Percentiles rank a stretch among this genome's conserved stretches.
Conservation (phyloP, 2,329 filamentous ascomycete genomes). For the Hawksworthiomyces lignivorus region DNA sequence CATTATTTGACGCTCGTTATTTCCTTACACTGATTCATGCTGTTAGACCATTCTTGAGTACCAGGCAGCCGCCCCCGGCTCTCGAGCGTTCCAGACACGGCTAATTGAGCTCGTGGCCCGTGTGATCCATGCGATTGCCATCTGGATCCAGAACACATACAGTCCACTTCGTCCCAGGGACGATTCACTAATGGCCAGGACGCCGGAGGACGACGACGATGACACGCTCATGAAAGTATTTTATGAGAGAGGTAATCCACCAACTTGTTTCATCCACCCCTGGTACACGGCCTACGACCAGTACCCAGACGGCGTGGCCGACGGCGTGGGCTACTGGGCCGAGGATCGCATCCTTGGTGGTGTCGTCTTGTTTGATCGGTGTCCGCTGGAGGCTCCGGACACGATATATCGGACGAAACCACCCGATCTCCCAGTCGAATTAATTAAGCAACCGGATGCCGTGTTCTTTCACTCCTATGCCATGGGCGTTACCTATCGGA, state of each 20-base stretch:
- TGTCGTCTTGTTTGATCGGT: constrained; percentile 17
- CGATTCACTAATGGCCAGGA: not conserved
- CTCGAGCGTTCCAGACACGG: constrained; percentile 18
- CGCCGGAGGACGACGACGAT: no score
- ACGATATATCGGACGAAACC: no score
- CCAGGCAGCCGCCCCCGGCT: constrained; percentile 15
- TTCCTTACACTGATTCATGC: not conserved
- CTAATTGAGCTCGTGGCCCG: constrained; percentile 24
- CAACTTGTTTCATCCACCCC: constrained; percentile 18
- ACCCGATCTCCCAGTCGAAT: no score
- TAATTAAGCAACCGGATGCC: no score
- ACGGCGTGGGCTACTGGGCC: constrained; percentile 22
- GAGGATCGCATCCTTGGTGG: constrained; percentile 21
- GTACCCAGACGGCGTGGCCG: constrained; percentile 21
- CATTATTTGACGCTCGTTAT: no score
- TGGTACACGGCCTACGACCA: constrained; percentile 20
- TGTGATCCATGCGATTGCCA: constrained; percentile 1
- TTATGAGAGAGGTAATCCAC: no score
- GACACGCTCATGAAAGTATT: no score
- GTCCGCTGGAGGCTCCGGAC: not conserved
- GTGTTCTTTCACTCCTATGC: no score
- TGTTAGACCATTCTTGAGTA: constrained; percentile 12
- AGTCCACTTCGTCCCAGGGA: constrained; percentile 16
- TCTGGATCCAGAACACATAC: constrained; percentile 15
- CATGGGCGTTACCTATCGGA: no score